Percentiles rank a stretch among this genome's conserved stretches.
Evolutionary conservation across 2,329 filamentous ascomycete genomes (phyloP).

Genomic region (Hypomyces perniciosus): DNA sequence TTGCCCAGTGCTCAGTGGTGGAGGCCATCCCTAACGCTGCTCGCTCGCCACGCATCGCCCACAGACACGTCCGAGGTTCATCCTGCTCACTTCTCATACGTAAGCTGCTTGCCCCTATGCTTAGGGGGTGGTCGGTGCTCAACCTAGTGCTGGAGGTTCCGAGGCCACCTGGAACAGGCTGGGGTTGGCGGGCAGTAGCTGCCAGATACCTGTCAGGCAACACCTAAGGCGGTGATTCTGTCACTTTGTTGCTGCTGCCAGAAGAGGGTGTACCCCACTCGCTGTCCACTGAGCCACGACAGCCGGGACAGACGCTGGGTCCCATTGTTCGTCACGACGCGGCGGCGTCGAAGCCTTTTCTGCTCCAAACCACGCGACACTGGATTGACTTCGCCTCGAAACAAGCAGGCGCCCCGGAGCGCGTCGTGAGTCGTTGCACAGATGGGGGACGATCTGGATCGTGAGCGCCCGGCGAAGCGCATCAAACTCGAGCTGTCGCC

Average conservation of each 20-base stretch:
- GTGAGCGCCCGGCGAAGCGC: conserved; percentile 19
- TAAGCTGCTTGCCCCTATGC: too few species aligned
- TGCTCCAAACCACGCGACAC: background rate
- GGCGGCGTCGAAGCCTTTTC: background rate
- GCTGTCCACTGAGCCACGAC: too few species aligned
- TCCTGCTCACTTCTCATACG: too few species aligned
- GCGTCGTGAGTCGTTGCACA: background rate
- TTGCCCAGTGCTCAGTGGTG: background rate
- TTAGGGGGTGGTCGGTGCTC: background rate
- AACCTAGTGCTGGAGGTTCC: background rate
- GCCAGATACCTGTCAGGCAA: too few species aligned
- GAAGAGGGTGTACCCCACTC: too few species aligned
- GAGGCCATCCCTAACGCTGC: background rate
- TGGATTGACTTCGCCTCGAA: background rate
- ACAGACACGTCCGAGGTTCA: background rate
- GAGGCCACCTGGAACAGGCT: too few species aligned
- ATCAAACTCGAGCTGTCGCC: conserved; percentile 15
- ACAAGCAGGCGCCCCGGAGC: background rate
- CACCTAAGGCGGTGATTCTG: too few species aligned
- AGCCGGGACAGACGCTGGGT: too few species aligned
- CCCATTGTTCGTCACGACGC: background rate
- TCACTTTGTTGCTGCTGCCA: too few species aligned
- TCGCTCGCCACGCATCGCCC: background rate
- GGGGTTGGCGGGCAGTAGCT: too few species aligned
- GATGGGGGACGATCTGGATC: conserved; percentile 15